Base-by-base conservation (phyloP, 768 basidiomycete species). In the Trametes cubensis region DNA sequence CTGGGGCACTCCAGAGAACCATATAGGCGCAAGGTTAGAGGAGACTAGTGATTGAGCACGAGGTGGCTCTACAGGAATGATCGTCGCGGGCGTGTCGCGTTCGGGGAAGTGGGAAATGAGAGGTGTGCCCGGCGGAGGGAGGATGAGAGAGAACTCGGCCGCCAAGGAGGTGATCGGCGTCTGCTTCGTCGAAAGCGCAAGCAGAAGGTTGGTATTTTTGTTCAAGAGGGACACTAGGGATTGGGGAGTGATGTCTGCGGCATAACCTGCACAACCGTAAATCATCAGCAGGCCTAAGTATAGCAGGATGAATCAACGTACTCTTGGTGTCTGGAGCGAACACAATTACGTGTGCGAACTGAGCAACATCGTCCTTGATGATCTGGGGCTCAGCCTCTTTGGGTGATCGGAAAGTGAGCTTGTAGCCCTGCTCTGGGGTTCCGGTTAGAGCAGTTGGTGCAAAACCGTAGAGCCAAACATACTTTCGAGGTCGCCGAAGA, bases 81-180 rank as follows among this genome's bases (percentile, higher is more conserved):
- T 77, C 0, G 81, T 83, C 0, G 83, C 75, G 0, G 85, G 79
- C n/a, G 83, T 82, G n/a, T 83, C 75, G 42, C 90, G 85, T 70
- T 85, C 81, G 25, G 87, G 87, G 79, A 94, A 92, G 74, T 96
- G 92, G 4, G 95, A 95, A 63, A 96, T 71, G 51, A 97, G 83
- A 2, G 89, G 88, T 0, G 88, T 89, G 1, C 88, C 88, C 2
- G 94, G 90, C 6, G 94, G 92, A 18, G 92, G 90, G 25, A 93
- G 88, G 55, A 94, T 84, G 58, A 98, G 81, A 40, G 90, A 91
- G 80, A 98, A 98, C 78, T 99, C 97, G 51, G 92, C 74, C 0
- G 94, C 92, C 57, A 96, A 83, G 14, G 89, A 84, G 14, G 85
- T 81, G 11, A 95, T 78, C 44, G 90, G 79, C 2, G 87, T 87